Conservation (phyloP, 208 protist species). For the Novymonas esmeraldas region DNA sequence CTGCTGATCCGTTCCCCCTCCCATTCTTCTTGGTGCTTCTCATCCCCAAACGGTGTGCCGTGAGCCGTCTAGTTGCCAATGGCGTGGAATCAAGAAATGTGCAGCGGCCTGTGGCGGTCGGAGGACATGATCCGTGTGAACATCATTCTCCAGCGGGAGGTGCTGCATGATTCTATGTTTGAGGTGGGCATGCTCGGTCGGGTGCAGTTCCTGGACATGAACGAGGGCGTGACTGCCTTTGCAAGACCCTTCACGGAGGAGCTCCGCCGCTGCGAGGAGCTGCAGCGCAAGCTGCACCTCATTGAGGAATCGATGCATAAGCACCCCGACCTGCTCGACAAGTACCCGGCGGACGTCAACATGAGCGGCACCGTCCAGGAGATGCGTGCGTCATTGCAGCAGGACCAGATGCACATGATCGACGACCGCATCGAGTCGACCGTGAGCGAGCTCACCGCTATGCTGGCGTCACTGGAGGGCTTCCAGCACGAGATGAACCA, state of each 20-base stretch:
- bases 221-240: conserved; percentile 92
- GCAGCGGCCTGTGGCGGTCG: conserved; percentile 94
- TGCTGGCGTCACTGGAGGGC: conserved; percentile 42
- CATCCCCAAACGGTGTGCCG: neutral
- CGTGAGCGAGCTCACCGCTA: conserved; percentile 39
- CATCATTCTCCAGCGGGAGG: conserved; percentile 97
- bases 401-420: conserved; percentile 87
- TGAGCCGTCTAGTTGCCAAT: neutral
- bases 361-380: conserved; percentile 45
- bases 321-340: conserved; percentile 88
- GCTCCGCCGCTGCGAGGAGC: conserved; percentile 97
- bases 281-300: conserved; percentile 96
- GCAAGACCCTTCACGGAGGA: conserved; percentile 97
- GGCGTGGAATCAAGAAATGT: conserved; percentile 68
- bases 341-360: conserved; percentile 52
- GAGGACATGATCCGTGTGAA: conserved; percentile 97
- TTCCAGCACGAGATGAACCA: conserved; percentile 61
- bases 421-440: conserved; percentile 65
- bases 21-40: neutral
- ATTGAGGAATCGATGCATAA: conserved; percentile 75
- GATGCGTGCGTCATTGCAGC: conserved; percentile 80
- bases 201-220: conserved; percentile 97
- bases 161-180: conserved; percentile 95
- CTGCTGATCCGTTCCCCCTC: no score
- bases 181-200: conserved; percentile 95